These are phyloP conservation scores for Colletotrichum camelliae DNA, from an alignment of 2,329 filamentous ascomycete genomes.

Conservation along the genomic window DNA sequence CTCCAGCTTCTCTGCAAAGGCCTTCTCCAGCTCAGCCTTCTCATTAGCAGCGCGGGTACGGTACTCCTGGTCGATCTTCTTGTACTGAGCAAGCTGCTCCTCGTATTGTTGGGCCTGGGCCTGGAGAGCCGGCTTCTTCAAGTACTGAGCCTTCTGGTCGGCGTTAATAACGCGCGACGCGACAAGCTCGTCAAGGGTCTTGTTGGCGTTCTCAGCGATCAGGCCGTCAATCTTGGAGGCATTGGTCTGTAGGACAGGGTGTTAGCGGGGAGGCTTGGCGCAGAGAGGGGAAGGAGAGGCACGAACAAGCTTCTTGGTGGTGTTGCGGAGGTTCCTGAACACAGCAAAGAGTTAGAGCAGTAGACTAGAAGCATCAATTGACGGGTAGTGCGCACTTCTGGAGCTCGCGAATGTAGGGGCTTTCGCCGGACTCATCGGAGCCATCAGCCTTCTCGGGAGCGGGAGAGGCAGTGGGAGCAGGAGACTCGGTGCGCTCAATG, in stretches of 20 bases:
- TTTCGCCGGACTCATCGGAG: constrained; percentile 70
- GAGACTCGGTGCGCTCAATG: constrained; percentile 58
- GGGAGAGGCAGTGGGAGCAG: constrained; percentile 55
- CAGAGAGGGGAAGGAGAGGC: not conserved
- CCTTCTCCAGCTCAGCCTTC: constrained; percentile 66
- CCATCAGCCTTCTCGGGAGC: constrained; percentile 58
- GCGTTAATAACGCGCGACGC: constrained; percentile 75
- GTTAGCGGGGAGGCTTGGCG: not conserved
- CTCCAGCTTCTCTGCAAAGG: constrained; percentile 54
- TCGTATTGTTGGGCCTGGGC: constrained; percentile 72
- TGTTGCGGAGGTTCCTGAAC: constrained; percentile 84
- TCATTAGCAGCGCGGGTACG: constrained; percentile 63
- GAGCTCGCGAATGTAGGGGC: constrained; percentile 83
- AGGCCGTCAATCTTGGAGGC: constrained; percentile 75
- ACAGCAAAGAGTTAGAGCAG: constrained; percentile 14
- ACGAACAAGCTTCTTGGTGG: constrained; percentile 93
- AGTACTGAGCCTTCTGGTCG: constrained; percentile 78
- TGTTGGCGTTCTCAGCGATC: constrained; percentile 71
- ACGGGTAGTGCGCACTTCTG: constrained; percentile 71
- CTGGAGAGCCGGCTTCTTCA: constrained; percentile 78
- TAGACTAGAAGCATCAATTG: not conserved
- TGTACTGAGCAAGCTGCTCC: constrained; percentile 76
- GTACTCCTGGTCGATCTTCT: constrained; percentile 78
- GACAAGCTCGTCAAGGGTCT: constrained; percentile 77
- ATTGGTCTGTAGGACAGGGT: constrained; percentile 56